phyloP scores from a whole-genome alignment of 2,329 filamentous ascomycete genomes.

The Chaetomium strumarium region DNA sequence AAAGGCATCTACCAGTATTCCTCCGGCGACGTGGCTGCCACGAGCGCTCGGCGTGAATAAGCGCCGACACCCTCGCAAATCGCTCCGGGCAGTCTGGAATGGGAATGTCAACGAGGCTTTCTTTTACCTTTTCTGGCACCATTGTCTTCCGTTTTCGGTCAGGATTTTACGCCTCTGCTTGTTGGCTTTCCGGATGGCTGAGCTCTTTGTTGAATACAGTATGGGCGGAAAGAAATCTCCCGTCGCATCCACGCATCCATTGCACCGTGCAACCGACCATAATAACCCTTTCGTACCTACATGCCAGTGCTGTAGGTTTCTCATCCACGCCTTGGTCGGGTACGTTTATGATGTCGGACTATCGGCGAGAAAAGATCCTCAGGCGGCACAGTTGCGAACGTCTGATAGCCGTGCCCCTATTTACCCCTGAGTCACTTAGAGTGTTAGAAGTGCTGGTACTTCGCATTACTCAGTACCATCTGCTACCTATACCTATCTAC shows the following conservation, averaged over 20 bases:
- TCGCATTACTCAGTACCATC: neutral
- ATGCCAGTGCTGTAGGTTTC: neutral
- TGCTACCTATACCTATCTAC: neutral
- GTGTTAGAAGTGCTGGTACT: neutral
- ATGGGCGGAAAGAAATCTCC: too few relatives aligned
- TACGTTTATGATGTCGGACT: neutral
- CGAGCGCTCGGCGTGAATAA: conserved; percentile 13
- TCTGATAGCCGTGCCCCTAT: neutral
- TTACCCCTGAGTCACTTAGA: neutral
- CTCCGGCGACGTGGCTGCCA: conserved; percentile 1
- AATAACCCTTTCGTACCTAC: neutral
- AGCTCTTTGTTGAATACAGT: too few relatives aligned
- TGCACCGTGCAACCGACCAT: neutral
- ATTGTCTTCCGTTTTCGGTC: neutral
- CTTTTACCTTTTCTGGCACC: neutral
- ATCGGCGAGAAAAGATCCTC: neutral
- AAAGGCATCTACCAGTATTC: neutral
- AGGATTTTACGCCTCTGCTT: too few relatives aligned
- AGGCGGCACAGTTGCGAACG: conserved; percentile 1
- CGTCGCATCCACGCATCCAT: too few relatives aligned
- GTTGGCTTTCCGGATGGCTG: too few relatives aligned
- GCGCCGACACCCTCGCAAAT: conserved; percentile 9
- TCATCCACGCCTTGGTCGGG: neutral
- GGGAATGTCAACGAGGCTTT: neutral
- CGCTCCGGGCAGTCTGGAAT: too few relatives aligned